phyloP scores from a whole-genome alignment of 2,329 filamentous ascomycete species.

The Aspergillus melleus region DNA sequence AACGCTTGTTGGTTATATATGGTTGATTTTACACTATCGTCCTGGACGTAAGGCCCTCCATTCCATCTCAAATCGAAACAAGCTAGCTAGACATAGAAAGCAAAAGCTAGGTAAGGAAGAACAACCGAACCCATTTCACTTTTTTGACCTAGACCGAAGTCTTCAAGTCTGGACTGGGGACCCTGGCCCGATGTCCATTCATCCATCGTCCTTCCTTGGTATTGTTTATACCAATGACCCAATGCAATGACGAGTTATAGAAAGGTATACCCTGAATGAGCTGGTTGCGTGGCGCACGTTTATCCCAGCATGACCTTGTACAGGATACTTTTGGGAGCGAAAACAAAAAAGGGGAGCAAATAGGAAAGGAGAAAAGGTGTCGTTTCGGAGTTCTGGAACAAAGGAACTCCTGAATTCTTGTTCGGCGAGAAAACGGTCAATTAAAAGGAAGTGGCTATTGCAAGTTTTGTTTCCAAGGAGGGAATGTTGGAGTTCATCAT shows the following conservation, averaged over 20 bases:
- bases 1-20: neutral
- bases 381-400: neutral
- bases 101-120: neutral
- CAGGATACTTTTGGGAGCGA: neutral
- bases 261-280: neutral
- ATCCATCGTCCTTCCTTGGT: constrained; percentile 1
- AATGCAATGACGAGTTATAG: constrained; percentile 9
- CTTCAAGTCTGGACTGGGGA: too few species aligned
- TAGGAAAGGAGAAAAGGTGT: constrained; percentile 6
- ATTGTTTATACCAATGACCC: constrained; percentile 16
- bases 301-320: neutral
- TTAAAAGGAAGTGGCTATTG: neutral
- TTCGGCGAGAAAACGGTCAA: neutral
- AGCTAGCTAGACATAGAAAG: neutral
- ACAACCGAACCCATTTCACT: neutral
- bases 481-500: constrained; percentile 9
- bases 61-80: neutral
- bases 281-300: neutral
- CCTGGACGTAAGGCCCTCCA: neutral
- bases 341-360: neutral
- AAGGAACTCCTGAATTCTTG: neutral
- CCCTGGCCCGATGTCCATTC: neutral
- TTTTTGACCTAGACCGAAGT: neutral
- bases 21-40: constrained; percentile 1
- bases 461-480: neutral